These are phyloP conservation scores for Crataegus laevigata DNA, from an alignment of 306 rosid species.

Conservation along the genomic window DNA sequence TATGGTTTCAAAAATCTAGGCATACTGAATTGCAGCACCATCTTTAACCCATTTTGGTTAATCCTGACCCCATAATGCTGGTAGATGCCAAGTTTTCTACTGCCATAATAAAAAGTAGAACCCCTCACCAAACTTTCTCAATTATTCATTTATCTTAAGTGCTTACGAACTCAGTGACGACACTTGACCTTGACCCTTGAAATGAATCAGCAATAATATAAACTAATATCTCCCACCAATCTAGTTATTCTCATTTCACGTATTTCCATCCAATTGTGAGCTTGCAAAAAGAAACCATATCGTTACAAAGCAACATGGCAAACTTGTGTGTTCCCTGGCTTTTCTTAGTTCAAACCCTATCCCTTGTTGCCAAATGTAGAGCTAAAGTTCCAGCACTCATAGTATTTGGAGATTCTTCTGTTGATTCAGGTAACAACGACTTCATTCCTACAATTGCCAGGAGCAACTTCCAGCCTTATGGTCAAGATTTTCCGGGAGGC, in stretches of 20 bases:
- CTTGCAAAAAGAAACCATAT: background rate
- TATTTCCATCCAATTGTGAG: background rate
- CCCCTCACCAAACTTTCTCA: conserved; percentile 5
- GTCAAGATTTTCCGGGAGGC: conserved; percentile 43
- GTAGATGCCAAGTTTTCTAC: background rate
- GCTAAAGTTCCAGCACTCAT: conserved; percentile 40
- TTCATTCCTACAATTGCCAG: conserved; percentile 57
- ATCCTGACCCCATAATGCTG: background rate
- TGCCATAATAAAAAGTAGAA: background rate
- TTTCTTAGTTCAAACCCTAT: conserved; percentile 13
- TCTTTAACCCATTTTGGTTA: background rate
- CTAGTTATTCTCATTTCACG: background rate
- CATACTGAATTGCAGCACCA: too few relatives aligned
- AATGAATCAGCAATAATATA: background rate
- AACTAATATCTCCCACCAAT: background rate
- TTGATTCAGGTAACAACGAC: conserved; percentile 68
- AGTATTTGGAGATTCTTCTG: conserved; percentile 64
- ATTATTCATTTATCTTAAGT: background rate
- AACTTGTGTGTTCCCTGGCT: conserved; percentile 1
- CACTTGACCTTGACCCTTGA: too few relatives aligned
- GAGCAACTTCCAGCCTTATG: conserved; percentile 58
- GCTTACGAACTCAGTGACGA: too few relatives aligned
- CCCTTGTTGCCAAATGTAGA: conserved; percentile 9
- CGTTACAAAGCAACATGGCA: conserved; percentile 13
- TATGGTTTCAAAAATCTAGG: background rate